Evolutionary conservation across 208 protist species (phyloP), one percentile per base, ranked within the genome.

Genomic region (Naegleria fowleri): DNA sequence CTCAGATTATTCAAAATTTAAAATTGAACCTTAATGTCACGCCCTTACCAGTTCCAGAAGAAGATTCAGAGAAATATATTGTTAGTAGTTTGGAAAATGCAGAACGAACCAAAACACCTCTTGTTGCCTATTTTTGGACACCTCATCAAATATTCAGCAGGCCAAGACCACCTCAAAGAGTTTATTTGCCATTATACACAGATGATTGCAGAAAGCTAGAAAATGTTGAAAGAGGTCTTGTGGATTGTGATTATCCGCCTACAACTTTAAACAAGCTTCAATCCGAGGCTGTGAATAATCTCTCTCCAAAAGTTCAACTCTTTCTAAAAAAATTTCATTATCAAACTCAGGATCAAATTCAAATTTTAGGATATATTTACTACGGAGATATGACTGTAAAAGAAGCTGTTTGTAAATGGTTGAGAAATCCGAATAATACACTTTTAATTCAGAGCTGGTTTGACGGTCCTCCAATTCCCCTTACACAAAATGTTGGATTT

Each of bases 1-100:
- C 55, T 29, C 67, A 79, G 67, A 79, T 79, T 79, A 79, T 79
- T 13, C 19, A 79, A 33, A 79, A 79, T 79, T 79, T 79, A 79
- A 36, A 79, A 13, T 79, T 79, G 67, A 79, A 79, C 6, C 43
- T 48, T 48, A 48, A 48, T 48, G 43, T 48, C 43, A 48, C 43
- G 7, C 43, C 1, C 5, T 79, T 79, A 33, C 29, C 2, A 33
- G 0, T 79, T 11, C 25, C 67, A 36, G 67, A 79, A 1, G 25
- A 79, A 0, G 67, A 79, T 79, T 13, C 67, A 15, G 67, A 79
- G 9, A 79, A 25, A 1, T 36, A 79, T 79, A 25, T 79, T 33
- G 6, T 79, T 25, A 33, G 9, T 36, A 29, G n/a, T 36, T 7
- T 79, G 6, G 25, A 79, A 36, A 36, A 79, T 13, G 67, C 67